phyloP scores from a whole-genome alignment of 148 eudicot species.

The Chenopodium album region DNA sequence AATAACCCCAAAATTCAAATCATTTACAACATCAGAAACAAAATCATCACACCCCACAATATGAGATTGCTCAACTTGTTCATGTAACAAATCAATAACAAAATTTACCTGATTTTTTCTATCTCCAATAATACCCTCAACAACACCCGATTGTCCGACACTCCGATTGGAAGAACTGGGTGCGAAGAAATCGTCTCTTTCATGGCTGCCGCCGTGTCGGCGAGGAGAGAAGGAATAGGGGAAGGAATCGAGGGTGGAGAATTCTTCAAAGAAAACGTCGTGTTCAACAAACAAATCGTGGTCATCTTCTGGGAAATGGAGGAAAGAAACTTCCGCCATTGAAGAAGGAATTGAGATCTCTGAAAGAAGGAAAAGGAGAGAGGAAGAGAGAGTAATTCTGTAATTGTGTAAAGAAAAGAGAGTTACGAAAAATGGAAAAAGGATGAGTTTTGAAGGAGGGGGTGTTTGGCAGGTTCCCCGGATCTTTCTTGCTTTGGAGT shows the following conservation, averaged over 20 bases:
- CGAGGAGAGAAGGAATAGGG: slow-evolving; percentile 24
- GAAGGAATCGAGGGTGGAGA: slow-evolving; percentile 33
- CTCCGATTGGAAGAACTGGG: background rate
- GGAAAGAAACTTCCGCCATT: slow-evolving; percentile 51
- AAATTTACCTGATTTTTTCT: slow-evolving; percentile 62
- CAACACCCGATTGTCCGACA: background rate
- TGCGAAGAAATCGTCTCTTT: background rate
- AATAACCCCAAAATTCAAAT: slow-evolving; percentile 31
- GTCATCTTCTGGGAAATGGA: slow-evolving; percentile 39
- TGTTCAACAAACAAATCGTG: slow-evolving; percentile 25
- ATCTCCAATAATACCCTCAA: slow-evolving; percentile 19
- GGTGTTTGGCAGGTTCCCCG: slow-evolving; percentile 7
- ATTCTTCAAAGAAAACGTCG: slow-evolving; percentile 12
- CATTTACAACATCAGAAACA: slow-evolving; percentile 28
- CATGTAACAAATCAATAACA: slow-evolving; percentile 50
- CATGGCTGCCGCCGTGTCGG: slow-evolving; percentile 3
- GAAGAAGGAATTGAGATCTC: slow-evolving; percentile 15
- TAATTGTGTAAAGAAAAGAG: too few species aligned
- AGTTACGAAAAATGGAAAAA: too few species aligned
- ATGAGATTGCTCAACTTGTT: slow-evolving; percentile 54
- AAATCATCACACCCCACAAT: slow-evolving; percentile 13
- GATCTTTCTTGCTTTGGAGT: background rate
- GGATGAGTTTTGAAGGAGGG: too few species aligned
- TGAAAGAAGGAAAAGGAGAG: background rate
- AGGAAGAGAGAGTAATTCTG: background rate